phyloP scores from a whole-genome alignment of 495 filamentous ascomycete species.

The Daldinia loculata region DNA sequence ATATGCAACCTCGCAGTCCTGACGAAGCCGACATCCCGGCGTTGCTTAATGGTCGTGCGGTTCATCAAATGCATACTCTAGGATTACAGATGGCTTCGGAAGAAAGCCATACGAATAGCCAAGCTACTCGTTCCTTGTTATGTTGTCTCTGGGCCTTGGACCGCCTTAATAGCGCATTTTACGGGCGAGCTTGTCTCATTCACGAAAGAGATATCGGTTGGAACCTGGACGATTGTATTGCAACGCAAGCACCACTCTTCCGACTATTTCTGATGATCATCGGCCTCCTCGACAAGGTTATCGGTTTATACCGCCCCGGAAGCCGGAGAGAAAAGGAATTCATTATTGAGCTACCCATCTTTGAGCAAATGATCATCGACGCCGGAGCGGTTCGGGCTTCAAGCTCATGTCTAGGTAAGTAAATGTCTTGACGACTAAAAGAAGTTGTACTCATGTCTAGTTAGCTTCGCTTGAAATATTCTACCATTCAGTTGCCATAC shows the following conservation, averaged over 20 bases:
- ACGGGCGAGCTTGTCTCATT: slow-evolving; percentile 70
- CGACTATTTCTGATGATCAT: slow-evolving; percentile 57
- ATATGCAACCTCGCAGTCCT: slow-evolving; percentile 45
- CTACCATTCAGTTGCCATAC: slow-evolving; percentile 74
- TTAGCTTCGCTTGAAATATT: slow-evolving; percentile 71
- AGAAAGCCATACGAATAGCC: slow-evolving; percentile 38
- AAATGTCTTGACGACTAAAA: not conserved
- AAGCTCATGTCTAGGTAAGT: slow-evolving; percentile 57
- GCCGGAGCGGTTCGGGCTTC: slow-evolving; percentile 52
- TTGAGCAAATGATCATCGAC: slow-evolving; percentile 70
- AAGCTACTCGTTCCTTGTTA: slow-evolving; percentile 58
- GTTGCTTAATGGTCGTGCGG: slow-evolving; percentile 46
- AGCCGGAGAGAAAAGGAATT: slow-evolving; percentile 60
- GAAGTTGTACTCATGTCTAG: slow-evolving; percentile 18
- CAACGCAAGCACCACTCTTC: slow-evolving; percentile 53
- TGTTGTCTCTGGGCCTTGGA: slow-evolving; percentile 76
- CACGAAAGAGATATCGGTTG: slow-evolving; percentile 69
- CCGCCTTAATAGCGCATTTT: slow-evolving; percentile 68
- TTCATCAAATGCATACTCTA: slow-evolving; percentile 70
- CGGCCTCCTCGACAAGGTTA: slow-evolving; percentile 68
- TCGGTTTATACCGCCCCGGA: slow-evolving; percentile 71
- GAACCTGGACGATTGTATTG: slow-evolving; percentile 62
- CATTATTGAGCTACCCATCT: slow-evolving; percentile 65
- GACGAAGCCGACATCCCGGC: slow-evolving; percentile 48
- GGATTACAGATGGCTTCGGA: slow-evolving; percentile 66